Evolutionary conservation across 495 filamentous ascomycete genomes (phyloP), one percentile per base, ranked within the genome.

Genomic region (Melanomma pulvis-pyrius): DNA sequence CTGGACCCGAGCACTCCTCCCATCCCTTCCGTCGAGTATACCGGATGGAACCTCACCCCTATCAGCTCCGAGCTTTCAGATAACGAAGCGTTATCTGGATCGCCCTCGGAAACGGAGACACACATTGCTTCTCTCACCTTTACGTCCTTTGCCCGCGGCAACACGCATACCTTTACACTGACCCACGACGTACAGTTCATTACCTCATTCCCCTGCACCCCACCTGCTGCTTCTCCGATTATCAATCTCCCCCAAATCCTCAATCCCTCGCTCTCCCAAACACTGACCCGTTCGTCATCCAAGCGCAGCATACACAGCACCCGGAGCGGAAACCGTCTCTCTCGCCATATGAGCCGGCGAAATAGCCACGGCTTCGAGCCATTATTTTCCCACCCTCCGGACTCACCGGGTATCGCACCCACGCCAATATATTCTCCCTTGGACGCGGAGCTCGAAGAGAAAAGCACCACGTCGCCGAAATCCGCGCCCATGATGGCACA

Each of bases 171-270:
- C 5, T 52, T 76, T 19, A 55, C 71, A 28, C 68, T 78, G 11
- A 65, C 53, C 39, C 54, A 75, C 67, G 74, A 76, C 55, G 71
- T 73, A 4, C 56, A 73, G 25, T 76, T 78, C 69, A 63, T 78
- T 30, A 64, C 71, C 11, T 73, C 74, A 8, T 76, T 71, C 30
- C 75, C 75, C 2, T 78, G 75, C 67, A 69, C 71, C 26, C 69
- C 73, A 28, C 70, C 63, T 17, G 11, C 54, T 34, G 28, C 52
- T 6, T 32, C 53, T 11, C 48, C 61, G 25, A 25, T 36, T 15
- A 49, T 32, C n/a, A 46, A 41, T 54, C 21, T 55, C 8, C 64
- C 69, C 1, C 59, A 56, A 15, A 56, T 68, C 44, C 51, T 63
- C 12, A 63, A 66, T 47, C 30, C 50, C 32, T 69, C 62, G 29